phyloP scores from a whole-genome alignment of 768 basidiomycete species.

The Rhizopogon roseolus region DNA sequence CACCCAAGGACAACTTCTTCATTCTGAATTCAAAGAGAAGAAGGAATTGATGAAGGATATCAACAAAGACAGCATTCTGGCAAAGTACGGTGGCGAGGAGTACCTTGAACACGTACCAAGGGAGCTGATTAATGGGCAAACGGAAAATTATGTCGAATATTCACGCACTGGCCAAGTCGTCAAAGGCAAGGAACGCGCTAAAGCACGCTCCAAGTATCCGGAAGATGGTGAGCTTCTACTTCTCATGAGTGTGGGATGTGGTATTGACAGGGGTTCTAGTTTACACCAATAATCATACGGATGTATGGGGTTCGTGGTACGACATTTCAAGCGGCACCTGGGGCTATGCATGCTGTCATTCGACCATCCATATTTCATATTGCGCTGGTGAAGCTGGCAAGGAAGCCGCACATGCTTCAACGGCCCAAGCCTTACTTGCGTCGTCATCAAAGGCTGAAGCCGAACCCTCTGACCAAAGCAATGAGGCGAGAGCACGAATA shows the following conservation, averaged over 20 bases:
- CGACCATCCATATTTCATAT: slow-evolving; percentile 79
- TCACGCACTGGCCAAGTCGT: slow-evolving; percentile 87
- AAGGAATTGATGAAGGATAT: slow-evolving; percentile 89
- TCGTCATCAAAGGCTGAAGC: slow-evolving; percentile 27
- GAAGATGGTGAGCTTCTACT: slow-evolving; percentile 75
- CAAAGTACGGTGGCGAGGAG: slow-evolving; percentile 91
- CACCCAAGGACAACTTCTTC: slow-evolving; percentile 89
- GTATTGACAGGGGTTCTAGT: slow-evolving; percentile 41
- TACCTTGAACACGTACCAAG: slow-evolving; percentile 87
- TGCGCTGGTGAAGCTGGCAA: slow-evolving; percentile 88
- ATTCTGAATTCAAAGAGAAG: slow-evolving; percentile 87
- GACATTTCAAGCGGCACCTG: slow-evolving; percentile 63
- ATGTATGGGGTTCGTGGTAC: slow-evolving; percentile 99
- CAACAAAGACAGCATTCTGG: slow-evolving; percentile 84
- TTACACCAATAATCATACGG: slow-evolving; percentile 86
- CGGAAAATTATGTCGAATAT: slow-evolving; percentile 97
- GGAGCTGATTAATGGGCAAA: slow-evolving; percentile 92
- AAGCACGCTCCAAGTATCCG: slow-evolving; percentile 87
- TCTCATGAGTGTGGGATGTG: background rate
- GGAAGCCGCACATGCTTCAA: slow-evolving; percentile 71
- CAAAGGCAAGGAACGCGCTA: slow-evolving; percentile 86
- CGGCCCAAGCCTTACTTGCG: slow-evolving; percentile 60
- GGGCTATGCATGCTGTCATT: slow-evolving; percentile 97
- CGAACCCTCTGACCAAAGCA: slow-evolving; percentile 26
- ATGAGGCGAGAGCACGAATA: slow-evolving; percentile 32